Conservation (phyloP, 1,284 basidiomycete species). For the Athelia psychrophila region DNA sequence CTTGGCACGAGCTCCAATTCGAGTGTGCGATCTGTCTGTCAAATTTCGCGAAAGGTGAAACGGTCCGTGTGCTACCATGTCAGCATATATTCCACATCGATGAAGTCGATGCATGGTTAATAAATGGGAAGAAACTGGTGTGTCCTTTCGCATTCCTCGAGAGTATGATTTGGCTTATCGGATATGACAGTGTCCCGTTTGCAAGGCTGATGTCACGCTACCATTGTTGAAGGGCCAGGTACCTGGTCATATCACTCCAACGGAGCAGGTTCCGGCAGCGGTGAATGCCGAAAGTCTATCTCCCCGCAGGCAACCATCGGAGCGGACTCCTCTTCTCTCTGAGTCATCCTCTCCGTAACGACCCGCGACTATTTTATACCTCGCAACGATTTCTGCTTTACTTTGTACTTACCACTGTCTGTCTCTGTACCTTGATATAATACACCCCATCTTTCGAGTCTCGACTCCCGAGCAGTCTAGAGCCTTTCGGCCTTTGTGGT, state of each 20-base stretch:
- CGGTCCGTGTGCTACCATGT: constrained; percentile 86
- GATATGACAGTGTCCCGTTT: constrained; percentile 73
- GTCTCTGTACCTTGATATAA: too few relatives aligned
- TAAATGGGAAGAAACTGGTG: constrained; percentile 86
- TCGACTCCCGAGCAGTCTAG: too few relatives aligned
- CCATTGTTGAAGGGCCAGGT: constrained; percentile 34
- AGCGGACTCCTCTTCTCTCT: not conserved
- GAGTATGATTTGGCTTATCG: constrained; percentile 7
- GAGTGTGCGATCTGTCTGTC: constrained; percentile 92
- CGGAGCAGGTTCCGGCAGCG: not conserved
- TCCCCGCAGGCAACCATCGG: not conserved
- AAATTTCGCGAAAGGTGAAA: constrained; percentile 81
- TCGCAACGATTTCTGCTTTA: too few relatives aligned
- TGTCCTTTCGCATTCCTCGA: constrained; percentile 26
- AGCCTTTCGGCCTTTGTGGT: too few relatives aligned
- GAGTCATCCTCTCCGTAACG: too few relatives aligned
- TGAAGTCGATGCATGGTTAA: constrained; percentile 88
- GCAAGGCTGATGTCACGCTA: constrained; percentile 84
- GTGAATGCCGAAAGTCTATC: not conserved
- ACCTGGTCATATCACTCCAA: not conserved
- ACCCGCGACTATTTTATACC: too few relatives aligned
- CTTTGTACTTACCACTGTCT: too few relatives aligned
- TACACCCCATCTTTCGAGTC: too few relatives aligned
- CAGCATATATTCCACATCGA: constrained; percentile 86
- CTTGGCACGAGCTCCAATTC: constrained; percentile 71